These are phyloP conservation scores for Eutrema japonicum DNA, from an alignment of 345 rosid genomes.

Conservation along the genomic window DNA sequence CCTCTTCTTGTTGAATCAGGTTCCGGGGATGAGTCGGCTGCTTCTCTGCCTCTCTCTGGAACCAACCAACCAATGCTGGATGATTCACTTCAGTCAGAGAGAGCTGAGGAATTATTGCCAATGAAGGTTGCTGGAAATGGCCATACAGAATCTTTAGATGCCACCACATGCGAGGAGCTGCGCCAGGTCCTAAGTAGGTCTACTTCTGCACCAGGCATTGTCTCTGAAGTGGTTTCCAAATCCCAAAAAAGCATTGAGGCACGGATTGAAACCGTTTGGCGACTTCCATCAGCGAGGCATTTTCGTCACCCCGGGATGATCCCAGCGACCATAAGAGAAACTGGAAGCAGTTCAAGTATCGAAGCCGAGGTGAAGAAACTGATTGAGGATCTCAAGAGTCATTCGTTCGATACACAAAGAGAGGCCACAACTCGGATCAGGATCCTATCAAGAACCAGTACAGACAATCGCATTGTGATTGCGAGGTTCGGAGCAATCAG, in stretches of 20 bases:
- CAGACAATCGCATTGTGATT: conserved; percentile 77
- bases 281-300: conserved; percentile 64
- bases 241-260: conserved; percentile 40
- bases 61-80: conserved; percentile 17
- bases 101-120: conserved; percentile 28
- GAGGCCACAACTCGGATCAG: conserved; percentile 65
- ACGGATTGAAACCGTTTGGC: conserved; percentile 43
- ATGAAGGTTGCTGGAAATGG: conserved; percentile 3
- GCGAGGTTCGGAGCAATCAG: conserved; percentile 75
- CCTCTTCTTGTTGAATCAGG: conserved; percentile 53
- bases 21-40: conserved; percentile 51
- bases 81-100: conserved; percentile 40
- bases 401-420: conserved; percentile 64
- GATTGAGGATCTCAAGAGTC: conserved; percentile 64
- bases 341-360: conserved; percentile 72
- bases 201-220: conserved; percentile 61
- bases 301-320: conserved; percentile 63
- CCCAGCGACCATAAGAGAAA: conserved; percentile 64
- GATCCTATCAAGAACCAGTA: conserved; percentile 74
- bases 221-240: conserved; percentile 51
- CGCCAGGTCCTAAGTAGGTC: conserved; percentile 58
- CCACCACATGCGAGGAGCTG: conserved; percentile 43
- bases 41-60: conserved; percentile 42
- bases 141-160: conserved; percentile 47
- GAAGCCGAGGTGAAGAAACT: conserved; percentile 72